Evolutionary conservation across 352 stramenopile genomes (phyloP).

Genomic region (Phytophthora hybrid): DNA sequence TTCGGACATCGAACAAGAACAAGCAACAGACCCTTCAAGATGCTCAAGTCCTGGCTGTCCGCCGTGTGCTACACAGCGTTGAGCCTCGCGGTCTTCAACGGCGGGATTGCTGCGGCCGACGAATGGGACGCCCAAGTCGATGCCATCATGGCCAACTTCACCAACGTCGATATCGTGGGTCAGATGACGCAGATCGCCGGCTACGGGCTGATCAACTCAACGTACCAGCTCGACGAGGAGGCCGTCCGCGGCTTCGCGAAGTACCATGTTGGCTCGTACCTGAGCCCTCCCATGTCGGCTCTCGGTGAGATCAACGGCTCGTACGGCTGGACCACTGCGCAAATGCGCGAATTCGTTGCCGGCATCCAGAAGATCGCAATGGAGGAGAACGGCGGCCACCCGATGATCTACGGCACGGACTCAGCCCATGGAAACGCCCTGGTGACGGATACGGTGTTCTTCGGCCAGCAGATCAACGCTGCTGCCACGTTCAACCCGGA

Average conservation of each 20-base stretch:
- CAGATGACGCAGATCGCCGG: constrained; percentile 90
- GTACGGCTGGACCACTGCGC: neutral
- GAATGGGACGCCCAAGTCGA: constrained; percentile 35
- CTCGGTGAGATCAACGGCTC: neutral
- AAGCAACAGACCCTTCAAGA: constrained; percentile 20
- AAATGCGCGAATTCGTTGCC: neutral
- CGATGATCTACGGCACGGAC: neutral
- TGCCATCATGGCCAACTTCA: constrained; percentile 15
- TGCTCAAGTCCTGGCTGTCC: constrained; percentile 36
- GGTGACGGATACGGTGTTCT: constrained; percentile 37
- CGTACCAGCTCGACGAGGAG: constrained; percentile 53
- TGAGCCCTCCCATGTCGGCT: constrained; percentile 61
- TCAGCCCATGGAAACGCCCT: neutral
- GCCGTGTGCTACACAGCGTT: constrained; percentile 28
- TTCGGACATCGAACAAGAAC: constrained; percentile 8
- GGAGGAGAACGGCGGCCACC: constrained; percentile 5
- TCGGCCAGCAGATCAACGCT: constrained; percentile 83
- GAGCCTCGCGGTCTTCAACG: constrained; percentile 23
- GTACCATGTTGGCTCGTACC: constrained; percentile 81
- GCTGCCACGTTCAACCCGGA: constrained; percentile 81
- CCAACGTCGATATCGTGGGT: constrained; percentile 53
- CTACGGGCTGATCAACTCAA: constrained; percentile 55
- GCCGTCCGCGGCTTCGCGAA: constrained; percentile 60
- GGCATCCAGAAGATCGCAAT: neutral
- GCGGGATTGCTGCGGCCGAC: constrained; percentile 16